Percentiles rank a stretch among this genome's conserved stretches.
Conservation (phyloP, 2,329 filamentous ascomycete genomes). For the Hymenoscyphus fraxineus region DNA sequence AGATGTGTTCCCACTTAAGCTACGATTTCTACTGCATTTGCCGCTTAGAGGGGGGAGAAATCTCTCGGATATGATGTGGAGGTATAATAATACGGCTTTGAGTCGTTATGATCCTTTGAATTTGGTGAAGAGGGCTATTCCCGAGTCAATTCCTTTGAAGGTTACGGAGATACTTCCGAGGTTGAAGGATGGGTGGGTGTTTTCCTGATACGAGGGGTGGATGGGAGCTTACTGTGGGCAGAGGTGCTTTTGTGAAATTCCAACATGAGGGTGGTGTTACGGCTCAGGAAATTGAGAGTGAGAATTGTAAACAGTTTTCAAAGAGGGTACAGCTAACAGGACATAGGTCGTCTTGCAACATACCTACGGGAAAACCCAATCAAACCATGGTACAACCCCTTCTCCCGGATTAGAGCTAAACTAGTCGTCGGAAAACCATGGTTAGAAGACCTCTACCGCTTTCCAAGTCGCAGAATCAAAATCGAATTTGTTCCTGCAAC, state of each 20-base stretch:
- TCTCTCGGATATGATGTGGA: slow-evolving; percentile 47
- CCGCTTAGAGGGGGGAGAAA: slow-evolving; percentile 43
- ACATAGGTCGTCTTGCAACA: slow-evolving; percentile 47
- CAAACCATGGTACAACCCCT: slow-evolving; percentile 87
- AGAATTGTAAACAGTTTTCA: neutral
- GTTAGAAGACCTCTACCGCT: slow-evolving; percentile 86
- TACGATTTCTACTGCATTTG: slow-evolving; percentile 60
- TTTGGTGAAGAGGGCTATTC: slow-evolving; percentile 59
- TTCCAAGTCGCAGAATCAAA: slow-evolving; percentile 70
- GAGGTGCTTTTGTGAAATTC: slow-evolving; percentile 86
- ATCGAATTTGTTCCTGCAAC: slow-evolving; percentile 79
- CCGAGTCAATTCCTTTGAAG: slow-evolving; percentile 57
- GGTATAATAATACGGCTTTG: slow-evolving; percentile 47
- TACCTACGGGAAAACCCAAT: slow-evolving; percentile 67
- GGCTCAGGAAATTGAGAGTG: slow-evolving; percentile 53
- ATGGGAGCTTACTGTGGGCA: slow-evolving; percentile 11
- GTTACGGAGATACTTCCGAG: slow-evolving; percentile 80
- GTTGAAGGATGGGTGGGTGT: slow-evolving; percentile 69
- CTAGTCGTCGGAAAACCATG: slow-evolving; percentile 83
- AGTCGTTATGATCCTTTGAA: slow-evolving; percentile 53
- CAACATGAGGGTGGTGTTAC: slow-evolving; percentile 45
- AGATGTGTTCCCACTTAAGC: slow-evolving; percentile 81
- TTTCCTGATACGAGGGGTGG: neutral
- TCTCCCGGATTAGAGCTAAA: slow-evolving; percentile 65
- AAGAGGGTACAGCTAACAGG: neutral